Evolutionary conservation across 140 eudicot species (phyloP).

Genomic region (Flaveria floridana): DNA sequence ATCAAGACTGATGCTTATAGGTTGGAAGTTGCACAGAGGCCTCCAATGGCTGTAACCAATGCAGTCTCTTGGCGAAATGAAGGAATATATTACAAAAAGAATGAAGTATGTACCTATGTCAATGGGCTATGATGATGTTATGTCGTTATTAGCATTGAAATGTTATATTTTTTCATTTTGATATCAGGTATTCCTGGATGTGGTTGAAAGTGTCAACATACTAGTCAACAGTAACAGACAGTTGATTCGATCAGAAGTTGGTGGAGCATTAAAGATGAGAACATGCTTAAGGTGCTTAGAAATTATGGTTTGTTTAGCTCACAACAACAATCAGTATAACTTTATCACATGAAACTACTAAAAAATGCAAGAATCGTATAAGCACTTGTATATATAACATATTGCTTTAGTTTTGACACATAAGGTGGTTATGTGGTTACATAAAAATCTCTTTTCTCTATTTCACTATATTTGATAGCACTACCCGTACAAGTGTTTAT

Average conservation of each 20-base stretch:
- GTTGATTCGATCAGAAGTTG: conserved; percentile 59
- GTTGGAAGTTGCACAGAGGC: conserved; percentile 64
- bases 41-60: conserved; percentile 84
- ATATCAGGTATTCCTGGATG: conserved; percentile 63
- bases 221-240: conserved; percentile 67
- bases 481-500: neutral
- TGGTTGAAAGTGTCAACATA: conserved; percentile 61
- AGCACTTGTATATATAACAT: neutral
- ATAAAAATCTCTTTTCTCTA: neutral
- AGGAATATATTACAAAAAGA: conserved; percentile 59
- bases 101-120: conserved; percentile 47
- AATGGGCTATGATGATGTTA: neutral
- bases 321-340: neutral
- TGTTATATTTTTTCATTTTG: neutral
- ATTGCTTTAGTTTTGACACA: neutral
- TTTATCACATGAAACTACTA: neutral
- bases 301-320: conserved; percentile 1
- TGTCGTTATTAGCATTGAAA: neutral
- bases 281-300: conserved; percentile 50
- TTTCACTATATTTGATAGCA: neutral
- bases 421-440: neutral
- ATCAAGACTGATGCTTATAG: conserved; percentile 67
- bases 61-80: conserved; percentile 80
- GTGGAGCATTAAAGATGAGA: conserved; percentile 72
- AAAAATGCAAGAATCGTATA: neutral